These are phyloP conservation scores for Paraleonurus japonicus DNA, from an alignment of 257 asterid species.

Conservation along the genomic window DNA sequence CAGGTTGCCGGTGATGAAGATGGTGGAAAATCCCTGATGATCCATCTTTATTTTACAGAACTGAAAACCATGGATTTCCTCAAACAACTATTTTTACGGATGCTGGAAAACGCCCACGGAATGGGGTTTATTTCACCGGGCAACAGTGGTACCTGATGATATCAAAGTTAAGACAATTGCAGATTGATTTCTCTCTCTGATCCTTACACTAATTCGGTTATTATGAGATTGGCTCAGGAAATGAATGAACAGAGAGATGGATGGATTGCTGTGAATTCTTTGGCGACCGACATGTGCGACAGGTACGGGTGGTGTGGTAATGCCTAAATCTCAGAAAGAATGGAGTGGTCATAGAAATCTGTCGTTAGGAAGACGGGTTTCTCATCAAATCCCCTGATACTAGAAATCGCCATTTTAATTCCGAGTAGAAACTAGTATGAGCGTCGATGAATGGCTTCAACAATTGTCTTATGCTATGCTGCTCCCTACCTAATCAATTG, in stretches of 20 bases:
- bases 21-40: conserved; percentile 7
- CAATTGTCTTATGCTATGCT: conserved; percentile 15
- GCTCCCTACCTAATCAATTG: background rate
- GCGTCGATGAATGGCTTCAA: conserved; percentile 7
- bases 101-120: background rate
- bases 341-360: conserved; percentile 14
- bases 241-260: conserved; percentile 21
- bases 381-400: conserved; percentile 17
- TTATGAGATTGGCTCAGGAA: background rate
- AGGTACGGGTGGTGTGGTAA: conserved; percentile 38
- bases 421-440: background rate
- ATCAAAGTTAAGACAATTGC: background rate
- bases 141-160: no score
- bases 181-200: conserved; percentile 3
- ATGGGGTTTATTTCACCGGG: conserved; percentile 19
- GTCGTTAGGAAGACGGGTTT: conserved; percentile 23
- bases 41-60: conserved; percentile 21
- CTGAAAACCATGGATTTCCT: conserved; percentile 18
- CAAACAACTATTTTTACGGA: background rate
- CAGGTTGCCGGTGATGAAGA: conserved; percentile 19
- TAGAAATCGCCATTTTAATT: no score
- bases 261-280: background rate
- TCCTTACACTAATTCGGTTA: background rate
- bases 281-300: conserved; percentile 38
- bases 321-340: conserved; percentile 34